phyloP scores from a whole-genome alignment of 768 basidiomycete genomes.

The Boletus barrowsii region DNA sequence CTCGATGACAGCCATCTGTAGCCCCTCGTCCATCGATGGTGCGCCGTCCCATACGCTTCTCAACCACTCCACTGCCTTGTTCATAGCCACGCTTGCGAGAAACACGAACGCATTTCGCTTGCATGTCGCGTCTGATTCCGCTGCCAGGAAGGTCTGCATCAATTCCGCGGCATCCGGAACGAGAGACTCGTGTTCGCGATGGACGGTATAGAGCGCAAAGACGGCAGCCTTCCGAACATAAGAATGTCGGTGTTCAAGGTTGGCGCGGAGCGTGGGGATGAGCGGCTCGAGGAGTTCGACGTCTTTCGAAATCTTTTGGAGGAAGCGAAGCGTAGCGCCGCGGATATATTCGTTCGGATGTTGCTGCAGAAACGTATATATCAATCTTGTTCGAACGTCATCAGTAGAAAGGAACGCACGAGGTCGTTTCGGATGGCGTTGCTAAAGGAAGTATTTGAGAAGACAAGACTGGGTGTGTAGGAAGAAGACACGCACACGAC shows the following conservation, averaged over 20 bases:
- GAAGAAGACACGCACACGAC: slow-evolving; percentile 70
- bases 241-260: slow-evolving; percentile 95
- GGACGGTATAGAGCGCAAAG: slow-evolving; percentile 92
- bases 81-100: slow-evolving; percentile 80
- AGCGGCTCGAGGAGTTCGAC: slow-evolving; percentile 93
- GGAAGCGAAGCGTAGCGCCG: slow-evolving; percentile 93
- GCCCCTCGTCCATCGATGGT: slow-evolving; percentile 76
- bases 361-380: slow-evolving; percentile 55
- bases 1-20: slow-evolving; percentile 96
- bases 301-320: slow-evolving; percentile 94
- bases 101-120: slow-evolving; percentile 98
- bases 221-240: slow-evolving; percentile 99
- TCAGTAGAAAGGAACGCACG: slow-evolving; percentile 43
- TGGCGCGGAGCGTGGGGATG: slow-evolving; percentile 88
- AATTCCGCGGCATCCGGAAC: slow-evolving; percentile 96
- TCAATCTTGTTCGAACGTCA: not conserved
- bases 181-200: slow-evolving; percentile 90
- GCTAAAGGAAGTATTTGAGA: slow-evolving; percentile 38
- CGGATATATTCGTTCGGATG: slow-evolving; percentile 99
- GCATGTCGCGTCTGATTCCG: slow-evolving; percentile 94
- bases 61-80: slow-evolving; percentile 90
- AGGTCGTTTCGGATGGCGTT: slow-evolving; percentile 98
- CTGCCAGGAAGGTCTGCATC: slow-evolving; percentile 92
- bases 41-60: slow-evolving; percentile 83
- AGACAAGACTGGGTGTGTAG: slow-evolving; percentile 6